Evolutionary conservation across 768 basidiomycete species (phyloP).

Genomic region (Lentinula raphanica): DNA sequence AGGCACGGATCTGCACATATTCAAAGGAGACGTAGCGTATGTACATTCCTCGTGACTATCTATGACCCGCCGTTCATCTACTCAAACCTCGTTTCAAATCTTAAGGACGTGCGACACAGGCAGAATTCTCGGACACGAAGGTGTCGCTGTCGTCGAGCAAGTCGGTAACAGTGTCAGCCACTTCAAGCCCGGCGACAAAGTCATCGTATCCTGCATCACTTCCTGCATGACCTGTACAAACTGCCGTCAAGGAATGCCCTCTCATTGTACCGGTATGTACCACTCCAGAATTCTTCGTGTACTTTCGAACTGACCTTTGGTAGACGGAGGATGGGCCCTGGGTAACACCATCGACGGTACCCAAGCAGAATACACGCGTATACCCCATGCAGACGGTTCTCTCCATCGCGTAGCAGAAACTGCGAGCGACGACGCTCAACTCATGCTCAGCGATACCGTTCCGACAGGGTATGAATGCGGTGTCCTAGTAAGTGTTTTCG

Average conservation of each 20-base stretch:
- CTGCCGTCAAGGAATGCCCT: slow-evolving; percentile 15
- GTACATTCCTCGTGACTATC: not conserved
- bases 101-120: slow-evolving; percentile 15
- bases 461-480: slow-evolving; percentile 21
- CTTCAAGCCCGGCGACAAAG: slow-evolving; percentile 27
- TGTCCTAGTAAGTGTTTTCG: slow-evolving; percentile 10
- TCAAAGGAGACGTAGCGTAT: slow-evolving; percentile 21
- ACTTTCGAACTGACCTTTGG: not conserved
- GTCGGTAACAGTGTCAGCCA: slow-evolving; percentile 23
- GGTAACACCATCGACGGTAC: slow-evolving; percentile 20
- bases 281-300: not conserved
- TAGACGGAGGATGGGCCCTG: slow-evolving; percentile 19
- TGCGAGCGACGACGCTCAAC: slow-evolving; percentile 13
- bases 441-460: slow-evolving; percentile 20
- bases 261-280: slow-evolving; percentile 11
- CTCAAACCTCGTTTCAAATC: not conserved
- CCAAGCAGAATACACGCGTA: slow-evolving; percentile 19
- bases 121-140: slow-evolving; percentile 36
- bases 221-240: slow-evolving; percentile 15
- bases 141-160: slow-evolving; percentile 27
- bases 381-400: slow-evolving; percentile 17
- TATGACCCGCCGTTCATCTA: not conserved
- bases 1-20: slow-evolving; percentile 34
- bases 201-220: slow-evolving; percentile 15
- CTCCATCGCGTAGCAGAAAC: slow-evolving; percentile 11